Percentiles rank a stretch among this genome's conserved stretches.
phyloP scores from a whole-genome alignment of 164 flowering plant genomes.

The Tetracentron sinense region DNA sequence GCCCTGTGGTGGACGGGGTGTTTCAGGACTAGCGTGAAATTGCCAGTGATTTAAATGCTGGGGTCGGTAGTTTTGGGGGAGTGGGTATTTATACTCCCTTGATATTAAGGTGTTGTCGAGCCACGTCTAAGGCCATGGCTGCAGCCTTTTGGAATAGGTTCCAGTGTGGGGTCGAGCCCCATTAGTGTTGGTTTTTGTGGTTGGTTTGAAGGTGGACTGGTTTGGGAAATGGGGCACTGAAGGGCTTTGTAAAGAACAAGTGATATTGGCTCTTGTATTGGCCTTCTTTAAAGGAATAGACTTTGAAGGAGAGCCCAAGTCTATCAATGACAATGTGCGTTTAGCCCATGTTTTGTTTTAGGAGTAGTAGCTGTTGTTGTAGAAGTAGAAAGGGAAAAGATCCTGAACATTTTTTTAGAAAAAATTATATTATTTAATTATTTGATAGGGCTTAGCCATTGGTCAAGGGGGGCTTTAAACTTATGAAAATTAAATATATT shows the following conservation, averaged over 20 bases:
- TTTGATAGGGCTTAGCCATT: too few species aligned
- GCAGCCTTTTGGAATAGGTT: constrained; percentile 59
- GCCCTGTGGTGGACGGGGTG: constrained; percentile 42
- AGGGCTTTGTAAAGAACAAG: constrained; percentile 30
- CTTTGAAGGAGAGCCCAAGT: background rate
- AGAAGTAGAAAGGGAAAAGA: too few species aligned
- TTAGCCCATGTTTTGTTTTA: constrained; percentile 6
- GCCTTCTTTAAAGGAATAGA: constrained; percentile 14
- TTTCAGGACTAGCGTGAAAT: constrained; percentile 77
- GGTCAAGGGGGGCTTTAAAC: too few species aligned
- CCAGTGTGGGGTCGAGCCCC: constrained; percentile 29
- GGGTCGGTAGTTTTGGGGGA: constrained; percentile 89
- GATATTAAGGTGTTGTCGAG: constrained; percentile 47
- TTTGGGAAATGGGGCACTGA: constrained; percentile 35
- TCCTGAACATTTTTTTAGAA: too few species aligned
- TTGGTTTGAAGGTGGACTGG: constrained; percentile 1
- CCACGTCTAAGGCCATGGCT: constrained; percentile 45
- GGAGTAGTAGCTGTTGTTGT: constrained; percentile 6
- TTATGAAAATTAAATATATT: too few species aligned
- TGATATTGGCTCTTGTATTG: too few species aligned
- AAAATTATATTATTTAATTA: too few species aligned
- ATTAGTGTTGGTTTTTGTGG: too few species aligned
- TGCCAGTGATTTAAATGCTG: constrained; percentile 65
- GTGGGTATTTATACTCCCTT: constrained; percentile 40
- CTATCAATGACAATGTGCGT: background rate